Conservation (phyloP, 2,329 filamentous ascomycete genomes). For the Colletotrichum sp. region DNA sequence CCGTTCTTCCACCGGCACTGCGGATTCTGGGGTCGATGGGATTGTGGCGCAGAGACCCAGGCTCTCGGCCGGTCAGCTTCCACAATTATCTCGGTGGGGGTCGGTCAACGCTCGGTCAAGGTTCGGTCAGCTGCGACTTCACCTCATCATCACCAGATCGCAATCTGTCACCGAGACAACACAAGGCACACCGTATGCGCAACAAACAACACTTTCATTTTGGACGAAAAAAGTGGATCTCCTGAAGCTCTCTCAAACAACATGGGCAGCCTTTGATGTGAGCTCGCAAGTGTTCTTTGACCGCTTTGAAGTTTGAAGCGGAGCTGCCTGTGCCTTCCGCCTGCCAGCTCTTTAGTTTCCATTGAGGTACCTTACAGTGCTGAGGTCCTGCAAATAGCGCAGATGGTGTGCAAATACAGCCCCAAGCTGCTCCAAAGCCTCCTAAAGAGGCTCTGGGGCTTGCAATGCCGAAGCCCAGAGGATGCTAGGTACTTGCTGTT, state of each 20-base stretch:
- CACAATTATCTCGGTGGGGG: not conserved
- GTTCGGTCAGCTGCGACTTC: not conserved
- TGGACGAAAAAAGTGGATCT: not conserved
- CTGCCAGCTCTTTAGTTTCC: not conserved
- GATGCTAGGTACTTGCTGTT: not conserved
- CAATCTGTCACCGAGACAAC: not conserved
- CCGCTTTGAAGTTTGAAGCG: not conserved
- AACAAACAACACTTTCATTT: not conserved
- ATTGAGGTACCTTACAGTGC: not conserved
- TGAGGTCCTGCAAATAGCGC: not conserved
- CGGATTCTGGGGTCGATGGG: not conserved
- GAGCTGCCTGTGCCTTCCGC: not conserved
- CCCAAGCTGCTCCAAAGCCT: not conserved
- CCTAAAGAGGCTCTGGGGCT: accelerated
- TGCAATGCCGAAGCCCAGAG: not conserved
- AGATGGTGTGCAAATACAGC: not conserved
- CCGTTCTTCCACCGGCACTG: not conserved
- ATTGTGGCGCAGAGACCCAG: not conserved
- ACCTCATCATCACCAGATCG: not conserved
- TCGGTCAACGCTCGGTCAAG: not conserved
- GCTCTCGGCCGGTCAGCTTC: not conserved
- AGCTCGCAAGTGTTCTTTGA: not conserved
- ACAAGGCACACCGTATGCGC: not conserved
- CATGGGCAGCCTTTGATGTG: not conserved
- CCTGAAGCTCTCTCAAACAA: not conserved